Evolutionary conservation across 176 grass and related monocot species (phyloP).

Genomic region (Phragmites australis): DNA sequence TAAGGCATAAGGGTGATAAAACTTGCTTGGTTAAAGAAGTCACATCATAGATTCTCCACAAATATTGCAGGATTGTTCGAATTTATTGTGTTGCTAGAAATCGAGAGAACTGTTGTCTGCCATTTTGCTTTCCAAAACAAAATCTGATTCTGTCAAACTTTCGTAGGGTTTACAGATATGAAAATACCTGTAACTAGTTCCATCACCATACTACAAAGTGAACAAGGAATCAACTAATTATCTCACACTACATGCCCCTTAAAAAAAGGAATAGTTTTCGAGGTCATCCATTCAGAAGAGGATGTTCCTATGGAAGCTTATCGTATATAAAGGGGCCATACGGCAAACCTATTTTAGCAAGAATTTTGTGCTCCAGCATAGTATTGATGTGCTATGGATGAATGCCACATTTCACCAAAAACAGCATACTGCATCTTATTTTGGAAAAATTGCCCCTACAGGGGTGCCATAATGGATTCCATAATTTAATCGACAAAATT

Average conservation of each 20-base stretch:
- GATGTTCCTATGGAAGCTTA: slow-evolving; percentile 13
- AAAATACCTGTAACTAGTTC: neutral
- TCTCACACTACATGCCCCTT: neutral
- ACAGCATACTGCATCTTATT: neutral
- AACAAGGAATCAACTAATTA: slow-evolving; percentile 2
- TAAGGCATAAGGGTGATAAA: neutral
- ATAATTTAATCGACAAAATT: neutral
- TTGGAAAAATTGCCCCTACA: neutral
- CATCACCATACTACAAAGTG: neutral
- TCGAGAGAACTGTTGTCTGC: neutral
- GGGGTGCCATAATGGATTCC: neutral
- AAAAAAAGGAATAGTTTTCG: neutral
- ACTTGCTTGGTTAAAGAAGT: neutral
- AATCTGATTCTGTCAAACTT: neutral
- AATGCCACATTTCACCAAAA: slow-evolving; percentile 5
- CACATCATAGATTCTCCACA: slow-evolving; percentile 7
- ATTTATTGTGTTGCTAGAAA: neutral
- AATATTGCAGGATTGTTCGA: neutral
- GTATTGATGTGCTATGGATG: neutral
- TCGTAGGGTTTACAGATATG: neutral
- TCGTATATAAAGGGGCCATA: neutral
- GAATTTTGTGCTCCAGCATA: neutral
- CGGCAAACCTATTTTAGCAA: slow-evolving; percentile 13
- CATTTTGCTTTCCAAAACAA: neutral
- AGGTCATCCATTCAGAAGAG: neutral